A percentile compares a stretch with the other conserved stretches of the same genome.
Evolutionary conservation across 2,329 filamentous ascomycete species (phyloP).

Genomic region (Fusarium beomiforme): DNA sequence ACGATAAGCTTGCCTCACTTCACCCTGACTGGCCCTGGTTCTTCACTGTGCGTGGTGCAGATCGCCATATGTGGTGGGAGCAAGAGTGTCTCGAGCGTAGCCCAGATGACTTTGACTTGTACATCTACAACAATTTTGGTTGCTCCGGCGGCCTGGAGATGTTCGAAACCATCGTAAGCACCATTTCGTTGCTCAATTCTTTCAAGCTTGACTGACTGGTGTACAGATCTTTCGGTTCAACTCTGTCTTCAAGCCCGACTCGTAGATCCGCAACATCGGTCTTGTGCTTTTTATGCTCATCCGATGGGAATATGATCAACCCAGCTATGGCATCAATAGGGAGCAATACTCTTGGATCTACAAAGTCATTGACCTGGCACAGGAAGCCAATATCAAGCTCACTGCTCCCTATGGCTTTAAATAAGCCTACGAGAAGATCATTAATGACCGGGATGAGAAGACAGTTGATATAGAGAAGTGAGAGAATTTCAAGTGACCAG

Average conservation of each 20-base stretch:
- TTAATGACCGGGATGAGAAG: background rate
- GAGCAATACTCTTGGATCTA: constrained; percentile 22
- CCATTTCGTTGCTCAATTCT: accelerated
- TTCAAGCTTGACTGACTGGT: background rate
- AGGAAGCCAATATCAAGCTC: constrained; percentile 18
- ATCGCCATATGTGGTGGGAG: constrained; percentile 33
- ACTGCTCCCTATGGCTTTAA: background rate
- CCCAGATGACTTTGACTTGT: constrained; percentile 54
- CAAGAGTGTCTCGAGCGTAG: constrained; percentile 34
- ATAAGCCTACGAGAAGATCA: background rate
- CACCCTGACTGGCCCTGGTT: constrained; percentile 29
- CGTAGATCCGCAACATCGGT: constrained; percentile 30
- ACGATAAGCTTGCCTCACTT: constrained; percentile 30
- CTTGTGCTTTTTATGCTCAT: constrained; percentile 20
- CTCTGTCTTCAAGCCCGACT: constrained; percentile 20
- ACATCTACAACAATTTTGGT: constrained; percentile 55
- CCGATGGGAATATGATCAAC: constrained; percentile 5
- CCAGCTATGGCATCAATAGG: background rate
- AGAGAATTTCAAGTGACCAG: constrained; percentile 9
- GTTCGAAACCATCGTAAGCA: constrained; percentile 51
- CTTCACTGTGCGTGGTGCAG: constrained; percentile 25
- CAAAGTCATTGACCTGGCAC: constrained; percentile 21
- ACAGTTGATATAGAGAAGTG: constrained; percentile 8
- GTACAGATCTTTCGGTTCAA: constrained; percentile 49
- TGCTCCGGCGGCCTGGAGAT: constrained; percentile 54